Conservation (phyloP, 495 filamentous ascomycete species). For the Neurospora discreta region DNA sequence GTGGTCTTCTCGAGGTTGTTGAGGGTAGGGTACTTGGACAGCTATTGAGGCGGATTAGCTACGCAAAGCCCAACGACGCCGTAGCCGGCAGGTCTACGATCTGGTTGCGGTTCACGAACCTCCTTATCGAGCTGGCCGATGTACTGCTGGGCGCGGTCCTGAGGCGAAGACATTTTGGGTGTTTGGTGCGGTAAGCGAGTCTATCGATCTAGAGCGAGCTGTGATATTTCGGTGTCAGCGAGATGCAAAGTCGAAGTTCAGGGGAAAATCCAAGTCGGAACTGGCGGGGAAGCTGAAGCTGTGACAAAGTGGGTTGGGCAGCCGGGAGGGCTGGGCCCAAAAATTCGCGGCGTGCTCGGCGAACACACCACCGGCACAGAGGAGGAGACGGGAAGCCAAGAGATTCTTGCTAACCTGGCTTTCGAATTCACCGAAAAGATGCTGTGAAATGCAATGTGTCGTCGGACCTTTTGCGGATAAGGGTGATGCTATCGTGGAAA, state of each 20-base stretch:
- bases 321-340: neutral
- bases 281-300: neutral
- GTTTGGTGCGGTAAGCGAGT: neutral
- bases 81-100: constrained; percentile 1
- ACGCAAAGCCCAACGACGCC: constrained; percentile 4
- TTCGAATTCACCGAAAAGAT: neutral
- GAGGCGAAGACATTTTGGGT: constrained; percentile 56
- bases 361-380: neutral
- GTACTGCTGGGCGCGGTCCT: constrained; percentile 82
- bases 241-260: neutral
- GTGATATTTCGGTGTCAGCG: neutral
- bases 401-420: neutral
- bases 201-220: constrained; percentile 5
- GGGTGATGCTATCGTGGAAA: neutral
- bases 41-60: constrained; percentile 39
- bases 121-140: constrained; percentile 94
- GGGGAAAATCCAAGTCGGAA: neutral
- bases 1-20: constrained; percentile 97
- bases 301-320: neutral
- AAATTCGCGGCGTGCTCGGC: neutral
- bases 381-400: neutral
- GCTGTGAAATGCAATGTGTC: neutral
- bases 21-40: constrained; percentile 89
- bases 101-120: constrained; percentile 45
- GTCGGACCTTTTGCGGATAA: neutral